These are phyloP conservation scores for Blepharisma undulans DNA, from an alignment of 169 alveolate species.

Conservation along the genomic window DNA sequence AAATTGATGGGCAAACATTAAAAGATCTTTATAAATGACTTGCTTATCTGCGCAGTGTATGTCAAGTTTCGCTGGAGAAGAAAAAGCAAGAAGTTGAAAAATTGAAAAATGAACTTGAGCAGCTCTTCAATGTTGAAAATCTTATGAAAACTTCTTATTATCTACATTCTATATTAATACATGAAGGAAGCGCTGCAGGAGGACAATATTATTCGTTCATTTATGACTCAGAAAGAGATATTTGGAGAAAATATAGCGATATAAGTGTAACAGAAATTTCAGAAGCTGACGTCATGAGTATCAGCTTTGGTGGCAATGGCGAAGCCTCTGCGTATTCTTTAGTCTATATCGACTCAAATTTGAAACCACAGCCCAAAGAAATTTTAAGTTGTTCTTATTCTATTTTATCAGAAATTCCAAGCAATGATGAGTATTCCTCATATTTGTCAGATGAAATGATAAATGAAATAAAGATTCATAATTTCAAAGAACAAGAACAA, in stretches of 20 bases:
- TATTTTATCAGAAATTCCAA: not conserved
- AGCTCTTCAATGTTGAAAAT: not conserved
- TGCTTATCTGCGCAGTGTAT: not conserved
- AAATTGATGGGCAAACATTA: not conserved
- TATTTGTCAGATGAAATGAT: not conserved
- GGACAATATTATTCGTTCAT: slow-evolving; percentile 66
- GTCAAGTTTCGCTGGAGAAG: not conserved
- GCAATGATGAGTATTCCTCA: not conserved
- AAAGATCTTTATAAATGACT: not conserved
- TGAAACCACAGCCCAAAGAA: not conserved
- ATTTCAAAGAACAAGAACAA: not conserved
- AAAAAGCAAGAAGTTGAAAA: not conserved
- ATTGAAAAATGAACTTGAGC: not conserved
- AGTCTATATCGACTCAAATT: slow-evolving; percentile 43
- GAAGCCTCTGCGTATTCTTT: slow-evolving; percentile 51
- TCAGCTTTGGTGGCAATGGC: slow-evolving; percentile 52
- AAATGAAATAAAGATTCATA: not conserved
- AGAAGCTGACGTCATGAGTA: slow-evolving; percentile 47
- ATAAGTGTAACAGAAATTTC: slow-evolving; percentile 45
- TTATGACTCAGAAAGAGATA: slow-evolving; percentile 36
- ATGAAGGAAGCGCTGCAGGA: slow-evolving; percentile 58
- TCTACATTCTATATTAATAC: slow-evolving; percentile 51
- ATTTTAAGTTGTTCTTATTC: not conserved
- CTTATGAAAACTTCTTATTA: slow-evolving; percentile 31
- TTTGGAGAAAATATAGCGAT: slow-evolving; percentile 60